These are phyloP conservation scores for Trichophyton verrucosum DNA, from an alignment of 2,329 filamentous ascomycete genomes.

Conservation along the genomic window DNA sequence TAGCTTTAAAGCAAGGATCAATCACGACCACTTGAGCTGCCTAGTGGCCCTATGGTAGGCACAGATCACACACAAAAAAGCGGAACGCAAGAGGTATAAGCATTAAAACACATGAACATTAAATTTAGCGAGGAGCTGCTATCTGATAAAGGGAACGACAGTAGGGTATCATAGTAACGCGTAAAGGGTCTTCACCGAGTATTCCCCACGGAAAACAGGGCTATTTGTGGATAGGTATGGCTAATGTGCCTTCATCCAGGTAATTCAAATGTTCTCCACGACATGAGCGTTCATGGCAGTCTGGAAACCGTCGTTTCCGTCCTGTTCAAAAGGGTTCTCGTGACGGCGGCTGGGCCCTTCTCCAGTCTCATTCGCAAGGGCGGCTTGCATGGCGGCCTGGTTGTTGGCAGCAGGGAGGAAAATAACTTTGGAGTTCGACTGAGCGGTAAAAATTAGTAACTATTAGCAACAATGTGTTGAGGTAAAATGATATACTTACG, in stretches of 20 bases:
- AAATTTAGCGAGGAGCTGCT: neutral
- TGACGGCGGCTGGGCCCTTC: constrained; percentile 42
- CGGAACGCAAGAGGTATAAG: neutral
- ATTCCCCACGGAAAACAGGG: too few relatives aligned
- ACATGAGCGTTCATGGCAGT: constrained; percentile 68
- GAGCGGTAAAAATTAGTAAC: neutral
- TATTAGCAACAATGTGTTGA: neutral
- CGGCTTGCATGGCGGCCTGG: constrained; percentile 42
- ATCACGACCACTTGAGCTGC: neutral
- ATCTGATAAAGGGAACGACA: neutral
- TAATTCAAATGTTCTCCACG: constrained; percentile 67
- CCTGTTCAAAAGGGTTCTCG: constrained; percentile 26
- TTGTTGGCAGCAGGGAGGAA: constrained; percentile 55
- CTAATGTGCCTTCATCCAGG: too few relatives aligned
- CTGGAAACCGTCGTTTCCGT: constrained; percentile 53
- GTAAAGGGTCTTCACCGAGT: neutral
- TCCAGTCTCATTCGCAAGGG: constrained; percentile 41
- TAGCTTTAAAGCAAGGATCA: neutral
- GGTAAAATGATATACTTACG: constrained; percentile 21
- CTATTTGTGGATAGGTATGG: too few relatives aligned
- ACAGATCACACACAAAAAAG: neutral
- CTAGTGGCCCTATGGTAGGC: neutral
- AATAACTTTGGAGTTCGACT: constrained; percentile 68
- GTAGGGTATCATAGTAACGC: neutral
- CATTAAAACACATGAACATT: neutral